Evolutionary conservation across 1,139 yeast genomes (phyloP), one percentile per base, ranked within the genome.

Genomic region (Wickerhamomyces sp.): DNA sequence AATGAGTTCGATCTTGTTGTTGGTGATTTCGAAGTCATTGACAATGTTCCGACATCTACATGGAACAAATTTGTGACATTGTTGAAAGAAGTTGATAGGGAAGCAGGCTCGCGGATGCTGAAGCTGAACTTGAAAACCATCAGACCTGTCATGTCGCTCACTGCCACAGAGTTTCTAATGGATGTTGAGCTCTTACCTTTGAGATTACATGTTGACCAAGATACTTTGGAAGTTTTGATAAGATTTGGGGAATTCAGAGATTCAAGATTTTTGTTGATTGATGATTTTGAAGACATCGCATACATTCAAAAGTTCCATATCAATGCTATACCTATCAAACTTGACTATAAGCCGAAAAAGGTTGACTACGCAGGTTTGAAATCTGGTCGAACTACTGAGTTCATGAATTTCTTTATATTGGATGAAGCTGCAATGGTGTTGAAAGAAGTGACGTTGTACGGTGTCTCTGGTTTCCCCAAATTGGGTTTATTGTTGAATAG

Each of bases 301-400:
- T 89, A 75, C 50, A 66, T 88, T 26, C 89, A 86, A 49, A 77
- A 76, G 51, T 71, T 88, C 31, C 74, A 74, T 34, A 68, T 87
- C 14, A 68, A 73, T 35, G 69, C 82, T 0, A 62, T 91, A 1
- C 72, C 71, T 32, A 58, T 93, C 23, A 79, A 80, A 44, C 64
- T 91, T 28, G 98, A 91, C 57, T 93, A 91, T 58, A 89, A 88
- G 54, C 98, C 98, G 0, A 89, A 88, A 52, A 84, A 78, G 46
- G 70, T 87, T 17, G 95, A 89, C 54, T 85, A 84, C 53, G 73
- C 77, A 3, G 96, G 95, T 0, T 68, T 91, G 16, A 68, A 85
- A 37, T 82, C 95, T 0, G 96, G 96, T 1, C 87, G 81, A 44
- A 74, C 91, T 1, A 78, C 84, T 4, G 96, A 89, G 56, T 73